Base-by-base conservation (phyloP, 106 monocot species). In the Dioscorea dumetorum region DNA sequence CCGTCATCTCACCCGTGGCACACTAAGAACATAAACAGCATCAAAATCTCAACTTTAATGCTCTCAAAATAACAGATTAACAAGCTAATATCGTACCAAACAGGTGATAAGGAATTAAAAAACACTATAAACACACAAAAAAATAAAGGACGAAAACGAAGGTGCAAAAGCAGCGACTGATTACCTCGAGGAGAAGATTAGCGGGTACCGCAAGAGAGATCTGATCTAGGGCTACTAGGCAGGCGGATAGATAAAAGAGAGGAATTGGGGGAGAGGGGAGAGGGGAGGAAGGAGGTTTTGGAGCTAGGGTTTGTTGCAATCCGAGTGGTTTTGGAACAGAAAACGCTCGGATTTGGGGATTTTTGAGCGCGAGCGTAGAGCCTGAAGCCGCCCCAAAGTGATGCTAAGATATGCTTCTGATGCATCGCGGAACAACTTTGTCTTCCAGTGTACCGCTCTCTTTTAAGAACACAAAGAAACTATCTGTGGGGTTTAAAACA, bases 221-320 rank as follows among this genome's bases (percentile, higher is more conserved):
- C 28, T 28, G 28, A 28, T 28, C 28, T 28, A 17, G 57, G 72
- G 70, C 76, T 49, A 66, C 68, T 22, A 78, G 71, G 63, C 83
- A 62, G 54, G 81, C 57, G 54, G 81, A 75, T 70, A 75, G 49
- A 48, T 71, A 80, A 77, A 50, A 24, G 81, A 68, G 49, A 87
- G 70, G 48, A 80, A 79, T 15, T 82, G 81, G 13, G 86, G 18
- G 70, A 72, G 0, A 77, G 74, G 17, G 79, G 61, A 17, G 72
- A 75, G 5, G 87, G 84, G 34, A 89, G 89, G 57, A 84, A 82
- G 62, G 88, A 86, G 61, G 86, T 73, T 28, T 28, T 28, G 28
- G 28, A 28, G 28, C 28, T 28, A 28, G 28, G 28, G 28, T 28
- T 28, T 28, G 28, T 28, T 28, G 28, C 28, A 28, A 28, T 28